A percentile compares a stretch with the other conserved stretches of the same genome.
Evolutionary conservation across 2,329 filamentous ascomycete species (phyloP).

Genomic region (Xylariales sp.): DNA sequence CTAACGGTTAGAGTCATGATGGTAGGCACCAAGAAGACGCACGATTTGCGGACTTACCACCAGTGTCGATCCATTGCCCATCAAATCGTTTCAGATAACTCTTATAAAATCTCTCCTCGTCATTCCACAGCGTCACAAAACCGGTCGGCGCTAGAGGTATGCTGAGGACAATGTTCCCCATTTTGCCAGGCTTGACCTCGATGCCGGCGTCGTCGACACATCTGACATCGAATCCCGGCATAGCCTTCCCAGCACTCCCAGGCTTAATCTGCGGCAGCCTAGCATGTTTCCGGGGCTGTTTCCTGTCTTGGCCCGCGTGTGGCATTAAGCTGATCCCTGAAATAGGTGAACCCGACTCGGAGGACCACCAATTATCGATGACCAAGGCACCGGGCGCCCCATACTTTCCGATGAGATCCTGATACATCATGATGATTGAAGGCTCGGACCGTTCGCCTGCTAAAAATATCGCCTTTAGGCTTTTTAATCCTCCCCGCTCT

Average conservation of each 20-base stretch:
- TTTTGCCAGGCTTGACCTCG: conserved; percentile 75
- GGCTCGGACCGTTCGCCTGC: conserved; percentile 92
- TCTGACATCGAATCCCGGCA: conserved; percentile 90
- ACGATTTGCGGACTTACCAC: conserved; percentile 52
- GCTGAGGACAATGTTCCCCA: conserved; percentile 92
- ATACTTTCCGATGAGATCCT: conserved; percentile 75
- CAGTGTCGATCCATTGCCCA: conserved; percentile 89
- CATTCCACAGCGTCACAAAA: conserved; percentile 86
- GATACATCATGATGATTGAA: conserved; percentile 83
- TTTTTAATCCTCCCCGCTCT: conserved; percentile 74
- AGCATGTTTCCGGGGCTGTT: conserved; percentile 54
- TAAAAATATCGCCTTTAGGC: conserved; percentile 80
- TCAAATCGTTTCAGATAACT: conserved; percentile 86
- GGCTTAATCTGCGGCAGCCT: conserved; percentile 73
- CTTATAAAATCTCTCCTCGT: conserved; percentile 86
- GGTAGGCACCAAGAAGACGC: not conserved
- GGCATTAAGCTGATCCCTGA: conserved; percentile 67
- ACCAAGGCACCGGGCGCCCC: conserved; percentile 71
- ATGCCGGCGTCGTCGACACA: conserved; percentile 84
- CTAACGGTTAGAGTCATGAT: not conserved
- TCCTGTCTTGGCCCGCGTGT: conserved; percentile 66
- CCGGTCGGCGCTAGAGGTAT: conserved; percentile 87
- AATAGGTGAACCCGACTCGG: conserved; percentile 69
- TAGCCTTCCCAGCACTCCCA: conserved; percentile 88
- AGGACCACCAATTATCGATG: conserved; percentile 72